These are phyloP conservation scores for Trichoderma gamsii DNA, from an alignment of 495 filamentous ascomycete species.

Conservation along the genomic window DNA sequence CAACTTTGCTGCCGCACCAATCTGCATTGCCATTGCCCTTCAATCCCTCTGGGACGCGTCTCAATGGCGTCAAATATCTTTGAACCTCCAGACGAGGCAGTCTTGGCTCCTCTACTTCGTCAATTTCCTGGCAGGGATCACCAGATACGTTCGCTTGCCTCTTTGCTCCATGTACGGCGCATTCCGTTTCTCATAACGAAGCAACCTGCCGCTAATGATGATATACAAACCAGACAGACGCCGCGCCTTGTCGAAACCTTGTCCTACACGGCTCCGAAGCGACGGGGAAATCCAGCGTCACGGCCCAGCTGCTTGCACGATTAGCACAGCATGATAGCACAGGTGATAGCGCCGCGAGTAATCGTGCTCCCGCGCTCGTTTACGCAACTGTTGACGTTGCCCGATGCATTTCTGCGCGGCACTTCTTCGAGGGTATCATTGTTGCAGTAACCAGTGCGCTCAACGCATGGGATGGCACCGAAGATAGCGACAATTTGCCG, in stretches of 20 bases:
- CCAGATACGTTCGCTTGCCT: conserved; percentile 58
- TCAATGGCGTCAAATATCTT: conserved; percentile 22
- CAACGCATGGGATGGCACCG: background rate
- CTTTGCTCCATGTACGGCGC: conserved; percentile 52
- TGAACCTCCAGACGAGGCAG: conserved; percentile 46
- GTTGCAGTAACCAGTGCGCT: conserved; percentile 49
- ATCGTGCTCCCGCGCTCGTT: conserved; percentile 29
- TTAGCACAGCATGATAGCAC: conserved; percentile 17
- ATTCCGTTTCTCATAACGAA: background rate
- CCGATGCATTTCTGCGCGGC: conserved; percentile 86
- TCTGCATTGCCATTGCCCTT: background rate
- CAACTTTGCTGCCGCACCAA: too few relatives aligned
- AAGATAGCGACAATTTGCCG: conserved; percentile 33
- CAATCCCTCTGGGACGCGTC: background rate
- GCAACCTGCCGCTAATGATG: background rate
- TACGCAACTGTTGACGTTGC: conserved; percentile 69
- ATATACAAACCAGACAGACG: conserved; percentile 28
- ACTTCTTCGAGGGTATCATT: conserved; percentile 69
- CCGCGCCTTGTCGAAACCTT: conserved; percentile 50
- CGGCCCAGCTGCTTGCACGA: conserved; percentile 51
- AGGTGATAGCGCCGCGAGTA: conserved; percentile 14
- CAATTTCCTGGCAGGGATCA: conserved; percentile 56
- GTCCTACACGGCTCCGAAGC: conserved; percentile 81
- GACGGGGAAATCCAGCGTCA: conserved; percentile 80
- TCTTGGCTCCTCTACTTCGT: conserved; percentile 44